These are phyloP conservation scores for Thalassiosira hispida DNA, from an alignment of 352 stramenopile species.

Conservation along the genomic window DNA sequence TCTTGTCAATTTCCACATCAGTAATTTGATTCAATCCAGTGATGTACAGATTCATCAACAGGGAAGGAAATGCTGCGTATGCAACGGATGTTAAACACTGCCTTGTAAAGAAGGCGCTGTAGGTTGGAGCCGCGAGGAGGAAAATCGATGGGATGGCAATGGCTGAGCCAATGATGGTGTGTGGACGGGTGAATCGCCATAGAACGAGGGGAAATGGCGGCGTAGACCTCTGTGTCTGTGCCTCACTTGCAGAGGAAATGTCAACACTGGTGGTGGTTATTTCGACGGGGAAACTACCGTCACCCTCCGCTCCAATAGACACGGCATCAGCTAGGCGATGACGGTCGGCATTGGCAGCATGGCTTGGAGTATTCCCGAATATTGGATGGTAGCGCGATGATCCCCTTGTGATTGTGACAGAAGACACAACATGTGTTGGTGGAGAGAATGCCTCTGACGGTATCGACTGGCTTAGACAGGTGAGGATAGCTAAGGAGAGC, in stretches of 20 bases:
- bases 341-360: not conserved
- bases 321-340: not conserved
- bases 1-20: constrained; percentile 88
- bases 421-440: not conserved
- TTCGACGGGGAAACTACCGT: not conserved
- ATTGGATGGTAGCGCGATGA: not conserved
- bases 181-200: constrained; percentile 85
- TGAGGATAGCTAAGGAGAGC: not conserved
- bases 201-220: constrained; percentile 70
- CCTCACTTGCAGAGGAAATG: not conserved
- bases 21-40: constrained; percentile 90
- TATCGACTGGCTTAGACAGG: not conserved
- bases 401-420: not conserved
- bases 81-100: constrained; percentile 57
- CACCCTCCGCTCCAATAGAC: too few relatives aligned
- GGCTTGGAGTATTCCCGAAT: not conserved
- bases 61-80: constrained; percentile 82
- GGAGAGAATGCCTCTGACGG: not conserved
- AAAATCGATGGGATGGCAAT: constrained; percentile 86
- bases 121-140: constrained; percentile 80
- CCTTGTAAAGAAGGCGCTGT: constrained; percentile 58
- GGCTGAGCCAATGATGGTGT: constrained; percentile 88
- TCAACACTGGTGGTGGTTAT: not conserved
- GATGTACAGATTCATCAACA: constrained; percentile 90
- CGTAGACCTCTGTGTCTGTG: not conserved